These are phyloP conservation scores for Ceratobasidium sp. DNA, from an alignment of 1,284 basidiomycete species.

Conservation along the genomic window DNA sequence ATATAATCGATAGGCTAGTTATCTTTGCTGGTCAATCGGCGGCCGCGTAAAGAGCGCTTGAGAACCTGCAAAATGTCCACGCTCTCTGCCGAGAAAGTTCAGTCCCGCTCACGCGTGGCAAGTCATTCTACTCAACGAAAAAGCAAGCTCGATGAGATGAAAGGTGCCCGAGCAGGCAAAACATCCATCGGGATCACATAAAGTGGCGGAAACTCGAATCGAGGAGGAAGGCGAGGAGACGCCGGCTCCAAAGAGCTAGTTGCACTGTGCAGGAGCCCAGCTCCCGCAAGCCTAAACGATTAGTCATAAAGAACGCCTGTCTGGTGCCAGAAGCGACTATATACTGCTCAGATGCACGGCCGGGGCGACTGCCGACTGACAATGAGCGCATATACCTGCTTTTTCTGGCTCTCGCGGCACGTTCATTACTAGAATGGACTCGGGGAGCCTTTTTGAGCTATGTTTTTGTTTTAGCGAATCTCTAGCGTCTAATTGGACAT, in stretches of 20 bases:
- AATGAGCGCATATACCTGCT: neutral
- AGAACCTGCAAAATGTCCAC: neutral
- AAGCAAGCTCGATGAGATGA: constrained; percentile 31
- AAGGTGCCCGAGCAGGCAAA: constrained; percentile 32
- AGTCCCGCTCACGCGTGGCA: constrained; percentile 12
- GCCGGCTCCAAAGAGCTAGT: too few species aligned
- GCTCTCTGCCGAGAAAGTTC: neutral
- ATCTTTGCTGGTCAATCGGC: neutral
- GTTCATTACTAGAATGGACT: neutral
- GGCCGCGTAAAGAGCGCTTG: constrained; percentile 4
- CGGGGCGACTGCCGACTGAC: neutral
- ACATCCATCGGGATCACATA: constrained; percentile 19
- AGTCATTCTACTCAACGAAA: constrained; percentile 36
- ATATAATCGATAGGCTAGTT: constrained; percentile 14
- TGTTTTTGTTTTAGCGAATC: neutral
- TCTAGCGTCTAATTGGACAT: too few species aligned
- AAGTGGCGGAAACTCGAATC: constrained; percentile 7
- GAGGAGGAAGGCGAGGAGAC: neutral
- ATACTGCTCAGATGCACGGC: neutral
- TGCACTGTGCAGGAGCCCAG: too few species aligned
- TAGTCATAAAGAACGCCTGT: too few species aligned
- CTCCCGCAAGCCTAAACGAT: too few species aligned
- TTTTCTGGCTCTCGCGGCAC: neutral
- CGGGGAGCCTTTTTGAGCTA: too few species aligned
- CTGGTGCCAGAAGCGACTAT: too few species aligned